Base-by-base conservation (phyloP, 768 basidiomycete genomes). In the Lanmaoa rubissima region DNA sequence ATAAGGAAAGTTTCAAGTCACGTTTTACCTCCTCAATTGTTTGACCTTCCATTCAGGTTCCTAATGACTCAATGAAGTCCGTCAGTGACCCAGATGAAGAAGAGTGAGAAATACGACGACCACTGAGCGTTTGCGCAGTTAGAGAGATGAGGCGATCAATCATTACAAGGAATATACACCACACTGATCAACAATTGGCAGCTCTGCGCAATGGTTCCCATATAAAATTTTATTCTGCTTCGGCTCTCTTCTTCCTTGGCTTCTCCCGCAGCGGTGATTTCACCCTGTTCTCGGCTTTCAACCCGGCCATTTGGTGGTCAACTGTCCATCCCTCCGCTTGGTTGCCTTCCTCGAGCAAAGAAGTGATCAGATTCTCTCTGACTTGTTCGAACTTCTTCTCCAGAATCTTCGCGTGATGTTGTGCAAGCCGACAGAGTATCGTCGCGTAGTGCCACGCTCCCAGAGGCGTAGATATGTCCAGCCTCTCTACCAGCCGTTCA, bases 371-470 rank as follows among this genome's bases (percentile, higher is more conserved):
- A 17, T 28, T 44, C 26, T 44, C 43, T 44, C 5, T 17, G 5
- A 44, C 16, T 1, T 26, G 9, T 26, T 26, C 43, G 1, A 44
- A 26, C 14, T 24, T 26, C 21, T 13, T 41, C 13, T 21, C 32
- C 0, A 59, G 19, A 3, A 24, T 19, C 43, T 46, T 38, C 1
- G 48, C 47, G 14, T 53, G 57, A 16, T 40, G 45, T 31, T 59
- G 12, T 0, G 57, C 57, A 3, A 60, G 51, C 12, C 59, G 43
- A 42, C 57, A 50, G 16, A 53, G 57, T 45, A 60, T 53, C 2
- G 57, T 53, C 0, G 57, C 51, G 8, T 59, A 53, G 43, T 59
- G 51, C 56, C 56, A 59, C 21, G 59, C 56, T 31, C 56, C 56
- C 14, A 53, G 4, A 0, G 51, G 51, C 26, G 51, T 58, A 7